A percentile compares a stretch with the other conserved stretches of the same genome.
Conservation (phyloP, 2,329 filamentous ascomycete genomes). For the Trichoderma asperellum region DNA sequence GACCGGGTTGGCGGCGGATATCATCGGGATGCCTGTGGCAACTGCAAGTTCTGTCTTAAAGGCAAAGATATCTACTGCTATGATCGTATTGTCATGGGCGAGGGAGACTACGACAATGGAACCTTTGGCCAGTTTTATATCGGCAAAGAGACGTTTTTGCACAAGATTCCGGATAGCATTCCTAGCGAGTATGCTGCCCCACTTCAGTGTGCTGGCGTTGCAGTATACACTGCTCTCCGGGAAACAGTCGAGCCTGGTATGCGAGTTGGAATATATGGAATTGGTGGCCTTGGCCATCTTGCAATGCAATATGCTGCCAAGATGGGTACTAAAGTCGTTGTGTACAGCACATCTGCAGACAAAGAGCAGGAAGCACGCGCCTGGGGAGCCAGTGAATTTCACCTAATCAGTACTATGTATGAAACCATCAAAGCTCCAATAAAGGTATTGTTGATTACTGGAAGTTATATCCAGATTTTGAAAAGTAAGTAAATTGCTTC, state of each 20-base stretch:
- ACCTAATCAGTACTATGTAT: neutral
- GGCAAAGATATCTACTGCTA: conserved; percentile 30
- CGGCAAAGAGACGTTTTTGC: neutral
- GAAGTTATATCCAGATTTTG: neutral
- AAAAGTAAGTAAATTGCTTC: neutral
- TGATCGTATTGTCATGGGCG: conserved; percentile 28
- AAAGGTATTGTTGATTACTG: neutral
- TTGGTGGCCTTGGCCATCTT: neutral
- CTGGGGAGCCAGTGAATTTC: neutral
- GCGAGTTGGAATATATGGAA: neutral
- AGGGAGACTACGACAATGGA: conserved; percentile 28
- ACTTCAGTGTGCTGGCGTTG: conserved; percentile 73
- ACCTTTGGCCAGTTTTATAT: neutral
- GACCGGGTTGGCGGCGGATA: conserved; percentile 50
- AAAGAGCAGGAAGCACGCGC: neutral
- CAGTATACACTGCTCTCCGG: conserved; percentile 62
- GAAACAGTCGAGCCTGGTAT: neutral
- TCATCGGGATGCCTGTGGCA: conserved; percentile 54
- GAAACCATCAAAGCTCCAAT: neutral
- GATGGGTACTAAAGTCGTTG: neutral
- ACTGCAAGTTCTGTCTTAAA: conserved; percentile 51
- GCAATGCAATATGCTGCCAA: neutral
- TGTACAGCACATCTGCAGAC: neutral
- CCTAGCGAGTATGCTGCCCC: conserved; percentile 53
- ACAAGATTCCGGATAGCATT: conserved; percentile 48